Percentiles rank a stretch among this genome's conserved stretches.
phyloP scores from a whole-genome alignment of 768 basidiomycete genomes.

The Leccinum arenicola region DNA sequence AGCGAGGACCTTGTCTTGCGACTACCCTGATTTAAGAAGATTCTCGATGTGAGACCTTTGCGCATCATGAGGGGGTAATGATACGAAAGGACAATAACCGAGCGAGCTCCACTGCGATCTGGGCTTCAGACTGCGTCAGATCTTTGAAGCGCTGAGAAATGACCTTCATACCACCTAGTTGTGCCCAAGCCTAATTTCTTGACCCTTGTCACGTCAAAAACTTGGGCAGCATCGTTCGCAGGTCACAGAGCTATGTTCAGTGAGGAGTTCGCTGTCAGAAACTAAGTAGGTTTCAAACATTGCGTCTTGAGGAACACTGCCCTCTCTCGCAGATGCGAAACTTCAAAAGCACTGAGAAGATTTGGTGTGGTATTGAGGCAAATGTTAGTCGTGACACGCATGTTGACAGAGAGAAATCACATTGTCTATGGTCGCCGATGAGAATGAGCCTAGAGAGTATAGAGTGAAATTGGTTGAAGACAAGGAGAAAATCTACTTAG shows the following conservation, averaged over 20 bases:
- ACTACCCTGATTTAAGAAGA: constrained; percentile 44
- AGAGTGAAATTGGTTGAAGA: constrained; percentile 26
- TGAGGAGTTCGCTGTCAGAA: constrained; percentile 47
- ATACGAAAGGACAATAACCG: constrained; percentile 52
- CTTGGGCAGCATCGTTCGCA: constrained; percentile 30
- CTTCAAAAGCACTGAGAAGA: constrained; percentile 75
- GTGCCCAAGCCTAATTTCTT: constrained; percentile 22
- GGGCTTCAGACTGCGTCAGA: constrained; percentile 33
- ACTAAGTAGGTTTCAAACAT: constrained; percentile 44
- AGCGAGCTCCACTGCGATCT: constrained; percentile 54
- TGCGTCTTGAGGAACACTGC: constrained; percentile 63
- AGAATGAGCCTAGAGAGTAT: constrained; percentile 37
- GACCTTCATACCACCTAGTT: constrained; percentile 35
- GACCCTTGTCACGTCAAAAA: constrained; percentile 40
- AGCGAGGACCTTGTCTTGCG: constrained; percentile 70
- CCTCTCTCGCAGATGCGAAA: constrained; percentile 49
- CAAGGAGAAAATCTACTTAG: constrained; percentile 42
- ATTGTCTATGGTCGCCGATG: constrained; percentile 39
- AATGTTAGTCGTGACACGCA: not conserved
- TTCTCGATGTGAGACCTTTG: constrained; percentile 61
- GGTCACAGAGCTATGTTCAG: constrained; percentile 45
- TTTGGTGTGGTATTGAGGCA: constrained; percentile 60
- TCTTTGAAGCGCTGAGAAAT: not conserved
- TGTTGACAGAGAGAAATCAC: constrained; percentile 21
- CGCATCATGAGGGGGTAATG: constrained; percentile 75